These are phyloP conservation scores for Parasarocladium wereldwijsianum DNA, from an alignment of 2,329 filamentous ascomycete genomes.

Conservation along the genomic window DNA sequence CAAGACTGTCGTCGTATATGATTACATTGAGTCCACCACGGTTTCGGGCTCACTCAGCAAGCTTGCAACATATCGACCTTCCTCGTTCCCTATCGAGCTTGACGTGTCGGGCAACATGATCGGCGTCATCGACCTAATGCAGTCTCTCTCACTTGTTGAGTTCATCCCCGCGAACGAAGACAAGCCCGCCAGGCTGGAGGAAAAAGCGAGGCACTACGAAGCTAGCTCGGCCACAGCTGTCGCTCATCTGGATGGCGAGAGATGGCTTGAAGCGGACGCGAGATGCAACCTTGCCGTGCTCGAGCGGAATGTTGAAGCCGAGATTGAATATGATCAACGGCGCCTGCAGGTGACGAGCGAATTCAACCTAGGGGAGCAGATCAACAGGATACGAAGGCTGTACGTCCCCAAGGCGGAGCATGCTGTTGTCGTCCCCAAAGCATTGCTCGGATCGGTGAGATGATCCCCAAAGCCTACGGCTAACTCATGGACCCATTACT, in stretches of 20 bases:
- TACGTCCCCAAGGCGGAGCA: slow-evolving; percentile 48
- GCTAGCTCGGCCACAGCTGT: slow-evolving; percentile 72
- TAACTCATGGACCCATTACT: slow-evolving; percentile 9
- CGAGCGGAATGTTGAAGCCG: slow-evolving; percentile 55
- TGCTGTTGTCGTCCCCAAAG: slow-evolving; percentile 61
- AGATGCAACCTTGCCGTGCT: slow-evolving; percentile 79
- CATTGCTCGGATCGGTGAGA: slow-evolving; percentile 78
- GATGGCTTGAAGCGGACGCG: slow-evolving; percentile 72
- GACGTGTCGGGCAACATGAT: slow-evolving; percentile 61
- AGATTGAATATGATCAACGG: slow-evolving; percentile 58
- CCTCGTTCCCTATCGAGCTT: slow-evolving; percentile 72
- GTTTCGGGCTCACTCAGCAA: slow-evolving; percentile 48
- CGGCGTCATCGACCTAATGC: slow-evolving; percentile 85
- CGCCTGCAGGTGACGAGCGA: slow-evolving; percentile 64
- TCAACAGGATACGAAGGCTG: slow-evolving; percentile 73
- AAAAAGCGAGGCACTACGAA: slow-evolving; percentile 69
- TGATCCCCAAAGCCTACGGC: slow-evolving; percentile 2
- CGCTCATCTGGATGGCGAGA: slow-evolving; percentile 54
- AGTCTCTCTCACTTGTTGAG: slow-evolving; percentile 69
- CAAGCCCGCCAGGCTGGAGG: slow-evolving; percentile 47
- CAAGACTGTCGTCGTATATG: slow-evolving; percentile 60
- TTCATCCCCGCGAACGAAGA: slow-evolving; percentile 45
- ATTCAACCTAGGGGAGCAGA: slow-evolving; percentile 79
- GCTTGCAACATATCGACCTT: slow-evolving; percentile 61
- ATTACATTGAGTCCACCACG: slow-evolving; percentile 40